These are phyloP conservation scores for Nannochloris sp. DNA, from an alignment of 139 green algal species.

Conservation along the genomic window DNA sequence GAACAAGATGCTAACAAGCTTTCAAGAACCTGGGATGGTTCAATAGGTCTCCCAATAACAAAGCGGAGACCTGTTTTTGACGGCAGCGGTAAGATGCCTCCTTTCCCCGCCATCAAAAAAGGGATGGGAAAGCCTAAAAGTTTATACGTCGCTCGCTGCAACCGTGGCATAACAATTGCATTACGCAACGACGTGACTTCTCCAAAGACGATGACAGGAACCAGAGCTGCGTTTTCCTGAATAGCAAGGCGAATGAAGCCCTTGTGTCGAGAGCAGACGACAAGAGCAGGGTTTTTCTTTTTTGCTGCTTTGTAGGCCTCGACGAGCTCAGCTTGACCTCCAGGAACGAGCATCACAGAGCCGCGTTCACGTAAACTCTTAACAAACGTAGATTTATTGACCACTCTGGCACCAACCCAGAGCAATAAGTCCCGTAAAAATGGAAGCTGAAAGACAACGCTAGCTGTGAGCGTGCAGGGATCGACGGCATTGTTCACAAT, in stretches of 20 bases:
- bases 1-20: too few species aligned
- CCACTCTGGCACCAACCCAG: constrained; percentile 27
- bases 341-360: constrained; percentile 70
- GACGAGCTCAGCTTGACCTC: constrained; percentile 76
- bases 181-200: constrained; percentile 61
- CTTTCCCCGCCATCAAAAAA: constrained; percentile 59
- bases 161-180: constrained; percentile 37
- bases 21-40: constrained; percentile 23
- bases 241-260: constrained; percentile 68
- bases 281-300: constrained; percentile 20
- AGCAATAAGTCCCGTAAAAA: constrained; percentile 22
- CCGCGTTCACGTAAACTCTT: constrained; percentile 47
- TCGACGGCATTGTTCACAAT: constrained; percentile 31
- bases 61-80: constrained; percentile 40
- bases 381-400: constrained; percentile 57
- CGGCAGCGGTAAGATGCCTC: constrained; percentile 58
- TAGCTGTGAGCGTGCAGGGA: constrained; percentile 47
- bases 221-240: constrained; percentile 60
- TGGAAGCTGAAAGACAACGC: constrained; percentile 41
- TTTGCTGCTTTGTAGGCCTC: constrained; percentile 32
- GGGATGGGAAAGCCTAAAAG: constrained; percentile 56
- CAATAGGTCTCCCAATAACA: constrained; percentile 60
- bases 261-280: constrained; percentile 38
- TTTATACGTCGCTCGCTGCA: constrained; percentile 74
- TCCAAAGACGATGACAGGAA: constrained; percentile 71